These are phyloP conservation scores for Yamadazyma sp. DNA, from an alignment of 1,139 yeast species.

Conservation along the genomic window DNA sequence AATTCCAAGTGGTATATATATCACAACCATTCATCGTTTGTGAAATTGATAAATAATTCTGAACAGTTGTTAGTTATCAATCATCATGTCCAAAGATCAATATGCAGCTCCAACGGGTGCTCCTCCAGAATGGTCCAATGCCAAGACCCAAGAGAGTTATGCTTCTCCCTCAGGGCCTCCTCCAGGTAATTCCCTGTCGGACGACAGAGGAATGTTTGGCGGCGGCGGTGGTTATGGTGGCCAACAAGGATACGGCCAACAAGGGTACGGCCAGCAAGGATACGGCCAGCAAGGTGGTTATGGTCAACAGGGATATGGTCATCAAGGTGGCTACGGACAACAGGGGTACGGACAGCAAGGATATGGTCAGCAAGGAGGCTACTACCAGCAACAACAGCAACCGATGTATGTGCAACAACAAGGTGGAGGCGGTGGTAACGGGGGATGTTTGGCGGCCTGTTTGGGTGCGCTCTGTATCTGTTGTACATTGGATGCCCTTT, in stretches of 20 bases:
- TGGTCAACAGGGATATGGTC: slow-evolving; percentile 41
- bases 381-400: slow-evolving; percentile 46
- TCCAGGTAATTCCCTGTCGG: slow-evolving; percentile 24
- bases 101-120: slow-evolving; percentile 47
- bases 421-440: slow-evolving; percentile 22
- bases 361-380: slow-evolving; percentile 19
- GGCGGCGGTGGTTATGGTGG: slow-evolving; percentile 16
- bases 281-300: slow-evolving; percentile 25
- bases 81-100: slow-evolving; percentile 18
- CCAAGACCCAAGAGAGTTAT: slow-evolving; percentile 12
- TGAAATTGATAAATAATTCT: slow-evolving; percentile 1
- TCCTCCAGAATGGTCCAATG: slow-evolving; percentile 44
- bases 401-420: slow-evolving; percentile 55
- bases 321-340: slow-evolving; percentile 37
- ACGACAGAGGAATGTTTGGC: slow-evolving; percentile 32
- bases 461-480: slow-evolving; percentile 73
- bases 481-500: slow-evolving; percentile 67
- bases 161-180: slow-evolving; percentile 34
- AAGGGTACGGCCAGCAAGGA: slow-evolving; percentile 19
- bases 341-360: slow-evolving; percentile 27
- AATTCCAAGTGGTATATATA: neutral
- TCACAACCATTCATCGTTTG: neutral
- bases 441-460: slow-evolving; percentile 66
- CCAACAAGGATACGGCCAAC: slow-evolving; percentile 21
- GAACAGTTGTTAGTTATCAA: too few species aligned